Evolutionary conservation across 768 basidiomycete genomes (phyloP).

Genomic region (Russula compacta): DNA sequence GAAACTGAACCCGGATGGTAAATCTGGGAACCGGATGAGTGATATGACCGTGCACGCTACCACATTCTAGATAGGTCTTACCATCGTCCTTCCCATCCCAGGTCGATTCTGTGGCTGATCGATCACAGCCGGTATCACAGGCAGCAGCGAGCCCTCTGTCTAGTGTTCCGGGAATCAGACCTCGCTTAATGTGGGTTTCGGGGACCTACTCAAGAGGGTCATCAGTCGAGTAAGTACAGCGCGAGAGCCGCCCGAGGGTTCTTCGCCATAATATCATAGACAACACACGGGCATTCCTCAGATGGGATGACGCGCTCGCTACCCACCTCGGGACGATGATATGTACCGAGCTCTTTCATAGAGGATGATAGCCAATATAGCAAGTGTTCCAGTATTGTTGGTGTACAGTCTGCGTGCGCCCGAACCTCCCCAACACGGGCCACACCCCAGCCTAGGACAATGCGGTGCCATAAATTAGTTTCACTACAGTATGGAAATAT

Average conservation of each 20-base stretch:
- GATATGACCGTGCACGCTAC: background rate
- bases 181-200: constrained; percentile 16
- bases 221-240: constrained; percentile 15
- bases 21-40: background rate
- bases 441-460: constrained; percentile 12
- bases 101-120: constrained; percentile 3
- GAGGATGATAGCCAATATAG: constrained; percentile 19
- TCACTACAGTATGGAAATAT: background rate
- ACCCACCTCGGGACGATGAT: constrained; percentile 19
- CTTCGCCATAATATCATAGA: constrained; percentile 18
- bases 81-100: constrained; percentile 17
- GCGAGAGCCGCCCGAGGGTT: constrained; percentile 17
- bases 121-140: background rate
- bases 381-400: constrained; percentile 14
- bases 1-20: constrained; percentile 12
- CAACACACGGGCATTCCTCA: constrained; percentile 14
- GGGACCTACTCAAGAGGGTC: constrained; percentile 17
- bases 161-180: constrained; percentile 11
- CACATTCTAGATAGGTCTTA: background rate
- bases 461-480: background rate
- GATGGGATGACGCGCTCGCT: constrained; percentile 6
- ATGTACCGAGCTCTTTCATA: constrained; percentile 13
- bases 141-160: background rate
- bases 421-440: constrained; percentile 8
- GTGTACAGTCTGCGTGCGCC: background rate